phyloP scores from a whole-genome alignment of 306 rosid species.

The Citrullus mucosospermus region DNA sequence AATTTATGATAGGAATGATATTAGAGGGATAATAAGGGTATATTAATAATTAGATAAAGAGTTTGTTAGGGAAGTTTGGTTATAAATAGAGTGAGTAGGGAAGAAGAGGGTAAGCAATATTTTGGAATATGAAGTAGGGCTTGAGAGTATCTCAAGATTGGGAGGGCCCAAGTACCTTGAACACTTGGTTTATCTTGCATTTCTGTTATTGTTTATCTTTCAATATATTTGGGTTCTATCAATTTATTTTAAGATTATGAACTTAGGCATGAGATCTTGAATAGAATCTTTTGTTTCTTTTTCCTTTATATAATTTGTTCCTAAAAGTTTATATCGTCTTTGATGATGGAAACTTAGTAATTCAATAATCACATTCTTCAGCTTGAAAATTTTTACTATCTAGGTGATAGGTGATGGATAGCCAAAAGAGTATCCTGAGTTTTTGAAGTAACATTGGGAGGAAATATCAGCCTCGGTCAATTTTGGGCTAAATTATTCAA shows the following conservation, averaged over 20 bases:
- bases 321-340: neutral
- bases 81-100: too few relatives aligned
- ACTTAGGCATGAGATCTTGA: neutral
- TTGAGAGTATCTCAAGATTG: too few relatives aligned
- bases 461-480: neutral
- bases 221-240: too few relatives aligned
- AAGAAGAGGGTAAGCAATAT: too few relatives aligned
- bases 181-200: too few relatives aligned
- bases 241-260: neutral
- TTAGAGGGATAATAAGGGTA: too few relatives aligned
- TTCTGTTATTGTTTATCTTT: too few relatives aligned
- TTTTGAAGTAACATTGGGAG: neutral
- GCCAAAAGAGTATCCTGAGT: neutral
- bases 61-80: too few relatives aligned
- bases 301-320: neutral
- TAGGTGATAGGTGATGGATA: neutral
- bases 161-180: too few relatives aligned
- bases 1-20: neutral
- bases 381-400: neutral
- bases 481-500: neutral
- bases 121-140: too few relatives aligned
- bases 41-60: too few relatives aligned
- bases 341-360: too few relatives aligned
- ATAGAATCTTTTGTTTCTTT: neutral
- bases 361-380: neutral